Conservation (phyloP, 2,329 filamentous ascomycete genomes). For the Elsinoe fawcettii region DNA sequence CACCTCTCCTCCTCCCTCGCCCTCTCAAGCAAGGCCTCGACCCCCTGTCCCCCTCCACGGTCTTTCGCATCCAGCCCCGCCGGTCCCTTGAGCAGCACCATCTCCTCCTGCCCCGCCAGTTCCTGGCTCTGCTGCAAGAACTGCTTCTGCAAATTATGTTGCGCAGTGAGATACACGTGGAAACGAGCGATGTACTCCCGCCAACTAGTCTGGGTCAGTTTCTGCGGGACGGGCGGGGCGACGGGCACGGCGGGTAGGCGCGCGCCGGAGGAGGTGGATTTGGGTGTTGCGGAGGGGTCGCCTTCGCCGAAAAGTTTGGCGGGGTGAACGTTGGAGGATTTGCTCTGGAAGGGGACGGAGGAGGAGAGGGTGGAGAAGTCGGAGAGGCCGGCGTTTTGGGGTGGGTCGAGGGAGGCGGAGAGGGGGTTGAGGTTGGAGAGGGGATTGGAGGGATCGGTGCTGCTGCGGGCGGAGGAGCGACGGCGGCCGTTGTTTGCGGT, state of each 20-base stretch:
- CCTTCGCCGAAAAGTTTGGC: conserved; percentile 29
- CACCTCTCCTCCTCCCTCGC: conserved; percentile 37
- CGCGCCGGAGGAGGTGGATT: conserved; percentile 35
- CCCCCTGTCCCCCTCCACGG: conserved; percentile 27
- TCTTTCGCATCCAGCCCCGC: conserved; percentile 25
- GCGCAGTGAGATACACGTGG: conserved; percentile 49
- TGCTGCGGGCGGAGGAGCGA: conserved; percentile 21
- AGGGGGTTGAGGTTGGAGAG: conserved; percentile 26
- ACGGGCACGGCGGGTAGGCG: conserved; percentile 45
- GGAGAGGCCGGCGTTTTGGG: conserved; percentile 42
- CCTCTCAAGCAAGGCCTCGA: conserved; percentile 31
- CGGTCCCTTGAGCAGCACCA: conserved; percentile 21
- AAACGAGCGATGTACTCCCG: conserved; percentile 47
- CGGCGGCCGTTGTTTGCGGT: neutral
- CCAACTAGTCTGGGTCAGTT: conserved; percentile 42
- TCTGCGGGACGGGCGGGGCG: conserved; percentile 32
- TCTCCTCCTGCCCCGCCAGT: conserved; percentile 8
- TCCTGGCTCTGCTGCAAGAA: conserved; percentile 38
- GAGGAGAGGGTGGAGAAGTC: conserved; percentile 47
- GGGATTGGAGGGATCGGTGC: conserved; percentile 14
- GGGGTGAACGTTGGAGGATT: conserved; percentile 39
- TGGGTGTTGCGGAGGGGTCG: conserved; percentile 23
- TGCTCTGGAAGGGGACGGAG: conserved; percentile 52
- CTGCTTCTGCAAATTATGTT: conserved; percentile 43
- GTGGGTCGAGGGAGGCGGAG: conserved; percentile 41